Evolutionary conservation across 805 yeast genomes (phyloP), one percentile per base, ranked within the genome.

Genomic region (Kuraishia ogatae): DNA sequence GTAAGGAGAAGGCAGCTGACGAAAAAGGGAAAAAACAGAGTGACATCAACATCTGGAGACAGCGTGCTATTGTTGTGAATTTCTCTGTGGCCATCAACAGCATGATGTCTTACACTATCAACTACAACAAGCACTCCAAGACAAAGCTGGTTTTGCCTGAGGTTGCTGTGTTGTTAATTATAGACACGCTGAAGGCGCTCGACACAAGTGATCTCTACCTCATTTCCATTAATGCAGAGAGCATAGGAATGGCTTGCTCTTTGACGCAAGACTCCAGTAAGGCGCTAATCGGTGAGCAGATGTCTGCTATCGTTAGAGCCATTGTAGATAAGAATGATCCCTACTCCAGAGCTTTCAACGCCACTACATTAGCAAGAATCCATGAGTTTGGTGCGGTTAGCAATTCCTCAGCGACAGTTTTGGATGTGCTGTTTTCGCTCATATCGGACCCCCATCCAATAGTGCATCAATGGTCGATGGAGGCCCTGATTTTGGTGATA

Each of bases 381-480:
- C 62, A 65, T 1, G 60, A 64, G 50, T 62, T 59, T 55, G 61
- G 69, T 8, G 58, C 57, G 39, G 53, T 64, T 23, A 66, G 78
- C 2, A 73, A 75, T 35, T 71, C 79, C 55, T 65, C 70, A 51
- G 64, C 79, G 2, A 35, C 43, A 13, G 78, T 85, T 2, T 73
- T 78, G 55, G 83, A 82, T 39, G 82, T 89, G 3, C 63, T 84
- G 2, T 67, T 77, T 46, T 83, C 87, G 17, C 73, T 93, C 28
- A 66, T 84, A 2, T 71, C 71, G 21, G 98, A 93, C 67, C 92
- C 97, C 0, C 93, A 92, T 64, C 97, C 97, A 0, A 71, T 81
- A 1, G 91, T 94, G 19, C 92, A 89, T 64, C 77, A 81, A 54
- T 85, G 91, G 77, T 76, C 93, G 0, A 66, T 91, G 60, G 79